phyloP scores from a whole-genome alignment of 768 basidiomycete species.

The Boletus barrowsii region DNA sequence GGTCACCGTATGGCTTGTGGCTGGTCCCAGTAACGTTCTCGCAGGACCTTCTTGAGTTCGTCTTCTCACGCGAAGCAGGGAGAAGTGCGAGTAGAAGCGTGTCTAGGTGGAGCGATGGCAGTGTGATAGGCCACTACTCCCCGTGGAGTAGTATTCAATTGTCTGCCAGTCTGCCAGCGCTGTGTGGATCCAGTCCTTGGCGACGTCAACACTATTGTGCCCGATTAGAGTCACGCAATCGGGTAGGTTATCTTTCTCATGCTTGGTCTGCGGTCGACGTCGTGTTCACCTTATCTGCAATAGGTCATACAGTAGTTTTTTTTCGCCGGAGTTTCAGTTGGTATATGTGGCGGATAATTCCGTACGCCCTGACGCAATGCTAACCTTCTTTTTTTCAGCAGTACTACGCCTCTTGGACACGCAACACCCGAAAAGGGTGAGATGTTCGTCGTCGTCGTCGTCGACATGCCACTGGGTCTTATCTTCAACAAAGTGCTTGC shows the following conservation, averaged over 20 bases:
- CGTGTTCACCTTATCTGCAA: neutral
- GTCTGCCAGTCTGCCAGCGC: neutral
- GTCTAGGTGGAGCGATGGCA: neutral
- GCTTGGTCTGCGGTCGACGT: neutral
- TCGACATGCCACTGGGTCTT: neutral
- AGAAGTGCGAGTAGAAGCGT: neutral
- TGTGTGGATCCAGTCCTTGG: neutral
- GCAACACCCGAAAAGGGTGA: no score
- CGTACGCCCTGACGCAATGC: neutral
- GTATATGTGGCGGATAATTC: no score
- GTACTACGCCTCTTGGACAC: neutral
- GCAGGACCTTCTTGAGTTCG: neutral
- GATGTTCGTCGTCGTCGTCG: no score
- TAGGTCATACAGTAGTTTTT: neutral
- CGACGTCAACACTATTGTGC: neutral
- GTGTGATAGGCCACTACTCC: neutral
- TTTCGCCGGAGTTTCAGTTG: neutral
- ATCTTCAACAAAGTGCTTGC: no score
- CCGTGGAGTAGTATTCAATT: neutral
- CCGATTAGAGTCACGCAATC: neutral
- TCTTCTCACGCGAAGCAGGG: slow-evolving; percentile 3
- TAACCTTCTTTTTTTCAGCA: neutral
- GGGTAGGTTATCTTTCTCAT: neutral
- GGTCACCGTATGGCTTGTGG: neutral
- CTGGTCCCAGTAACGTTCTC: neutral